A percentile compares a stretch with the other conserved stretches of the same genome.
phyloP scores from a whole-genome alignment of 331 rosid species.

The Malus hybrid region DNA sequence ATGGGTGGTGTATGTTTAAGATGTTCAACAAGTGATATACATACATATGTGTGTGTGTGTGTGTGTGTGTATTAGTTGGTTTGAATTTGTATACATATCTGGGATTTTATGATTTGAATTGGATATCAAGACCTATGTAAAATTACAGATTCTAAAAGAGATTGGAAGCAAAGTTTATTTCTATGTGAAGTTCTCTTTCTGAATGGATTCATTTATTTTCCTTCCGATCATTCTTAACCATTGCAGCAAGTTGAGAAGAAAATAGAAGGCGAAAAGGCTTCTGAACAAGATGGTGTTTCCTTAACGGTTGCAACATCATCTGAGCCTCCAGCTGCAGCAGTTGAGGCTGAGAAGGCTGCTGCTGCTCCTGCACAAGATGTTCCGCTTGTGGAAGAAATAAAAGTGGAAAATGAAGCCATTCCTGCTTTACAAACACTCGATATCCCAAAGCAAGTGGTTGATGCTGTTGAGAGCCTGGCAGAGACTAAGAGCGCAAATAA shows the following conservation, averaged over 20 bases:
- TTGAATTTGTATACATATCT: neutral
- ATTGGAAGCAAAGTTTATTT: neutral
- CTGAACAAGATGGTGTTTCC: constrained; percentile 12
- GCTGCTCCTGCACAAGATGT: constrained; percentile 10
- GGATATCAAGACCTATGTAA: neutral
- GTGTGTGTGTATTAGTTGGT: neutral
- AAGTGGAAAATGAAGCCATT: constrained; percentile 27
- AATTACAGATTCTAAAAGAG: neutral
- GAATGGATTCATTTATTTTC: neutral
- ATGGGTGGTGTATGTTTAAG: neutral
- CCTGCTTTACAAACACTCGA: constrained; percentile 14
- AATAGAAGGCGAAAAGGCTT: constrained; percentile 35
- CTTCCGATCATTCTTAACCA: neutral
- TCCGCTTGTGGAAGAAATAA: constrained; percentile 11
- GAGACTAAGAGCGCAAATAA: constrained; percentile 21
- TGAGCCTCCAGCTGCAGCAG: constrained; percentile 11
- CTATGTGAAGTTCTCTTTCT: neutral
- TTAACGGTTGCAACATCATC: constrained; percentile 19
- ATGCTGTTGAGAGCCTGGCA: constrained; percentile 14
- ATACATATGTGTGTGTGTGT: fast-evolving
- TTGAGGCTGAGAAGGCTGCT: constrained; percentile 20
- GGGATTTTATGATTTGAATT: neutral
- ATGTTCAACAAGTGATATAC: neutral
- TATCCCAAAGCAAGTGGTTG: constrained; percentile 17
- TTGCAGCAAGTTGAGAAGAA: constrained; percentile 47